Evolutionary conservation across 2,329 filamentous ascomycete genomes (phyloP).

Genomic region (Diplodia mutila): DNA sequence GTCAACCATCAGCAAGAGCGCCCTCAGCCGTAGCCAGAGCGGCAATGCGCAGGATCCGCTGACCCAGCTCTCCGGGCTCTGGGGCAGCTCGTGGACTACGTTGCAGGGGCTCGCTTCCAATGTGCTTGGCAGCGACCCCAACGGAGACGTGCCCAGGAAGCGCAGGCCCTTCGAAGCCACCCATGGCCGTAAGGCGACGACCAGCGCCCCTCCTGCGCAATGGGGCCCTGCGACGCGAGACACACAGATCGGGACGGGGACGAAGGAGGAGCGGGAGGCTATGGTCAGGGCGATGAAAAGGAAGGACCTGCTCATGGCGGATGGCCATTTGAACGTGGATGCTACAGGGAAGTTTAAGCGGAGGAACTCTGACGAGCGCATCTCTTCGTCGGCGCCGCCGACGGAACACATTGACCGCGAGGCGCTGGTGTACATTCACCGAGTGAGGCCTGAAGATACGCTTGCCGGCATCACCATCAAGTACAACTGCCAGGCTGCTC

Average conservation of each 20-base stretch:
- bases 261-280: conserved; percentile 51
- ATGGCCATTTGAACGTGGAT: conserved; percentile 46
- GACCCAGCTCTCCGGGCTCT: conserved; percentile 49
- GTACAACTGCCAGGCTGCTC: conserved; percentile 83
- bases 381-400: conserved; percentile 52
- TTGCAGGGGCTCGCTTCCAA: conserved; percentile 55
- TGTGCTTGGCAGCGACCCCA: conserved; percentile 43
- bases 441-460: conserved; percentile 80
- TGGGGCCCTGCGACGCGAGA: conserved; percentile 51
- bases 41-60: conserved; percentile 33
- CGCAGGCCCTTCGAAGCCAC: conserved; percentile 38
- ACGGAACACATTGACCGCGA: conserved; percentile 68
- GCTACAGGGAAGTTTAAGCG: conserved; percentile 61
- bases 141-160: conserved; percentile 34
- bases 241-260: conserved; percentile 49
- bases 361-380: conserved; percentile 67
- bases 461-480: conserved; percentile 88
- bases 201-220: conserved; percentile 48
- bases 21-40: conserved; percentile 22
- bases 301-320: conserved; percentile 52
- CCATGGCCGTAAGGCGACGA: conserved; percentile 37
- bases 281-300: conserved; percentile 55
- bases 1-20: conserved; percentile 1
- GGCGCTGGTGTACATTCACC: conserved; percentile 87
- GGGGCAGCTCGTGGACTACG: conserved; percentile 54